A percentile compares a stretch with the other conserved stretches of the same genome.
Conservation (phyloP, 2,329 filamentous ascomycete genomes). For the Fusarium nanum region DNA sequence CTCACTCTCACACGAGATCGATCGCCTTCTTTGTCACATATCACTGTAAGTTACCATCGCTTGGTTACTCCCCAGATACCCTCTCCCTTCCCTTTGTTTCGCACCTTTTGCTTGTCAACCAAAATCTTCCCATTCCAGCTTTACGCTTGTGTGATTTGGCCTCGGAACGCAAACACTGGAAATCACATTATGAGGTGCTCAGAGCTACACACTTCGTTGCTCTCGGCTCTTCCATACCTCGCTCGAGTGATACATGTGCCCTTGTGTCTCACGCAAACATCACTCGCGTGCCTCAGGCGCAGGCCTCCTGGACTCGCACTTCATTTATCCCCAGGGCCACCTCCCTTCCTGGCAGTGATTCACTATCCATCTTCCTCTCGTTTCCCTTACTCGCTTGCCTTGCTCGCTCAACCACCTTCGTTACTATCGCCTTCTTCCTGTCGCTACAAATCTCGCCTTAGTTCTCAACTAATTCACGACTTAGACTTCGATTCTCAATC, state of each 20-base stretch:
- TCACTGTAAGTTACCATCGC: conserved; percentile 26
- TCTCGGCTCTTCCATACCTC: conserved; percentile 35
- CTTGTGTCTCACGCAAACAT: conserved; percentile 50
- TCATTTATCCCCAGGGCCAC: conserved; percentile 26
- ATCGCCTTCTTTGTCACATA: conserved; percentile 42
- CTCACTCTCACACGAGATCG: conserved; percentile 36
- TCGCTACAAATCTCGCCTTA: conserved; percentile 13
- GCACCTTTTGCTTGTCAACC: conserved; percentile 2
- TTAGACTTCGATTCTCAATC: conserved; percentile 31
- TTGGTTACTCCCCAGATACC: not conserved
- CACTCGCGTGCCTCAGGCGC: conserved; percentile 28
- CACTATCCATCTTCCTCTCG: conserved; percentile 17
- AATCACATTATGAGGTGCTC: conserved; percentile 33
- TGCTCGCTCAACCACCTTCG: conserved; percentile 19
- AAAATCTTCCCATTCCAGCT: conserved; percentile 16
- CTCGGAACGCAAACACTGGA: conserved; percentile 18
- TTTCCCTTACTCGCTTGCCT: conserved; percentile 3
- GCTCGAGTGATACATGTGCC: conserved; percentile 40
- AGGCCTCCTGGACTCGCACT: conserved; percentile 15
- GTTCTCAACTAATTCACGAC: conserved; percentile 22
- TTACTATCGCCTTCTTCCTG: conserved; percentile 10
- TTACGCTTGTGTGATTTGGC: conserved; percentile 6
- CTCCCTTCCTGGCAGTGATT: conserved; percentile 28
- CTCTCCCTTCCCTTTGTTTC: not conserved
- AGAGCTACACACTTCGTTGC: conserved; percentile 22